Base-by-base conservation (phyloP, 306 rosid genomes). In the Pyrus betulifolia region DNA sequence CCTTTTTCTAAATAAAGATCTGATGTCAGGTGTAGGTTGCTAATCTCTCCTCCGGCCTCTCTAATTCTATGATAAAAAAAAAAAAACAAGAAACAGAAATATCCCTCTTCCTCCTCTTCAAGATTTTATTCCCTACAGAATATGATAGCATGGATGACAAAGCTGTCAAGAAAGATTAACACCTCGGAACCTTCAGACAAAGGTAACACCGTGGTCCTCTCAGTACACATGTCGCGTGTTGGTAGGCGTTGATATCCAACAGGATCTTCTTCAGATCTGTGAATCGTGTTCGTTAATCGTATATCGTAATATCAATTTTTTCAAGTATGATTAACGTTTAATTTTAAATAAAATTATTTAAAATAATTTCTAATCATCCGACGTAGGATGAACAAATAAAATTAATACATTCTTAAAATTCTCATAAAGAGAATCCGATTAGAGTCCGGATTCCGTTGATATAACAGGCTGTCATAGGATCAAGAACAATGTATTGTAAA, bases 41-140 rank as follows among this genome's bases (percentile, higher is more conserved):
- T 42, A 0, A 7, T 2, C 55, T 17, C 55, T 3, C 17, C 21
- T 51, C 21, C 8, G 8, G 55, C 55, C 55, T 51, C 21, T 4
- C 21, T 49, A 9, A 42, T 42, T 42, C 12, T 2, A 63, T 15
- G 23, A 15, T 63, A 31, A 30, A 2, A 30, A 30, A 30, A 30
- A 4, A 30, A 15, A 17, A 9, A 14, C 5, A 0, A 8, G 31
- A 63, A 59, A 23, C 11, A 0, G 23, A 3, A 58, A 58, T 21
- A 58, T 58, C 33, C 40, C 45, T 22, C 6, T 8, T 18, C 23
- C 12, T 30, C 5, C 66, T 17, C 11, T 6, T 23, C 4, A 25
- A 10, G 76, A 78, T 78, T 71, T 49, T 49, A 62, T 49, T 78
- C 76, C 66, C 22, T 35, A 2, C n/a, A 28, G 30, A 54, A 68